Conservation (phyloP, 345 rosid species). For the Eucalyptus erythrocorys region DNA sequence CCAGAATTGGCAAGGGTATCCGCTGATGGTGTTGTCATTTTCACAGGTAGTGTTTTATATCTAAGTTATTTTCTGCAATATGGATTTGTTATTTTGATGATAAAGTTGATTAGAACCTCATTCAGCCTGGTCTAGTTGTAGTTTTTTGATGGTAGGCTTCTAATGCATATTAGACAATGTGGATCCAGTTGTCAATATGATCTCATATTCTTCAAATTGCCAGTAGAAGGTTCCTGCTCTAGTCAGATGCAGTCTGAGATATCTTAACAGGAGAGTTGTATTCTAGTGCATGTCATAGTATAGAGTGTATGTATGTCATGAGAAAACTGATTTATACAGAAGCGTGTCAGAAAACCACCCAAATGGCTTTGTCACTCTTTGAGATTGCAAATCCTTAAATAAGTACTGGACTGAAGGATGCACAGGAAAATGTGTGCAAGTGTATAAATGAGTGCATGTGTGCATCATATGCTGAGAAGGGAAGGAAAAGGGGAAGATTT, state of each 20-base stretch:
- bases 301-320: neutral
- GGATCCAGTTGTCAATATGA: neutral
- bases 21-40: slow-evolving; percentile 36
- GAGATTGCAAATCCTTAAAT: neutral
- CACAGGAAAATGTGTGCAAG: neutral
- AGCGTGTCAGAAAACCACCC: neutral
- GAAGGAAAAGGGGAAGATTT: neutral
- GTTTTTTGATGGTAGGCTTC: neutral
- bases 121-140: neutral
- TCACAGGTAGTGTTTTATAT: slow-evolving; percentile 37
- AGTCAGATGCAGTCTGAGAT: neutral
- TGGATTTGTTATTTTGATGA: neutral
- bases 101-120: neutral
- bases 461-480: neutral
- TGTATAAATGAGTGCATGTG: neutral
- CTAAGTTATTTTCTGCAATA: neutral
- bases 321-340: neutral
- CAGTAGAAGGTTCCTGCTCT: neutral
- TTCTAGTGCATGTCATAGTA: neutral
- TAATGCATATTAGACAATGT: neutral
- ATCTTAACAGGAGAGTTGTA: neutral
- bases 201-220: neutral
- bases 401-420: neutral
- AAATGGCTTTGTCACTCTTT: neutral
- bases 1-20: slow-evolving; percentile 61